Base-by-base conservation (phyloP, 495 filamentous ascomycete species). In the Xylaria venustula region DNA sequence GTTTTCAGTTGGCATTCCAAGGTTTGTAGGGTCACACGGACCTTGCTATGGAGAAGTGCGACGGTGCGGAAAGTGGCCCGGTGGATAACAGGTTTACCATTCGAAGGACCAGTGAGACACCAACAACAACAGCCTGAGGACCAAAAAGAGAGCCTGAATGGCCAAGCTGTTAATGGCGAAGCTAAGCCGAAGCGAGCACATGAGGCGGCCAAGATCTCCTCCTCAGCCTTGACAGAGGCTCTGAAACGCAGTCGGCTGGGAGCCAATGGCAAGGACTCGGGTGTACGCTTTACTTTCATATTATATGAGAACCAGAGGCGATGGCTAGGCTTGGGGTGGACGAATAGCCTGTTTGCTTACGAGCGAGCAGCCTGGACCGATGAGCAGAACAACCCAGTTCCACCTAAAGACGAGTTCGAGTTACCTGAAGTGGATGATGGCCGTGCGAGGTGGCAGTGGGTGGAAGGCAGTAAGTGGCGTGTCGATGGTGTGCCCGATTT, bases 301-400 rank as follows among this genome's bases (percentile, higher is more conserved):
- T 81, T 98, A 2, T 98, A 90, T 67, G 94, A 99, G 70, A 99
- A 99, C 63, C 93, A 99, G 73, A 87, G 94, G 23, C 85, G 94
- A 40, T 99, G 94, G 94, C 73, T 98, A 12, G 95, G 92, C 2
- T 79, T 98, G 19, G 94, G 94, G 3, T 99, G 94, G 94, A 98
- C 95, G 0, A 87, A 87, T 12, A 94, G 88, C 6, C 75, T 98
- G 34, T 89, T 98, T 62, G 86, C 90, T 0, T 90, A 97, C 63
- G 94, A 99, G 68, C 84, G 94, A 32, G 83, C 85, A 6, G 79
- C 93, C 1, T 99, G 93, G 92, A 97, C 95, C 5, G 94, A 99
- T 67, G 95, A 99, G 72, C 90, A 97, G 70, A 81, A 96, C 48
- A 94, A 96, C 62, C 61, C 87, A 0, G 87, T 90, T 20, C 86